Conservation (phyloP, 345 rosid species). For the Citrus mangshanensis region DNA sequence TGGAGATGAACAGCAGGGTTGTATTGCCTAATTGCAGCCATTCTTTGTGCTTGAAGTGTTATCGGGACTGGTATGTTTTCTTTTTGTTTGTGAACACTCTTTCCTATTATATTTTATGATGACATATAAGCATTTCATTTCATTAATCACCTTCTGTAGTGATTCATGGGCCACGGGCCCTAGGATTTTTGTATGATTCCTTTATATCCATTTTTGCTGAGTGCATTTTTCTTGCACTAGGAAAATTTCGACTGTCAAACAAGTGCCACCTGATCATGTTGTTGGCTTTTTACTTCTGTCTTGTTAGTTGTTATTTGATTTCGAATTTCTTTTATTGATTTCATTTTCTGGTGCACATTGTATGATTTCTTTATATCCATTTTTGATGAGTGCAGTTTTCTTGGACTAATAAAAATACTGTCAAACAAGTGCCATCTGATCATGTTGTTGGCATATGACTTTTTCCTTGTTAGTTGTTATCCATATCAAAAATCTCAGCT, state of each 20-base stretch:
- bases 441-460: neutral
- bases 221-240: neutral
- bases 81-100: neutral
- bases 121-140: neutral
- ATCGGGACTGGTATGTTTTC: conserved; percentile 54
- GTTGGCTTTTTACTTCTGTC: neutral
- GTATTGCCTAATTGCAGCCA: conserved; percentile 77
- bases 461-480: neutral
- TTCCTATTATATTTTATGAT: neutral
- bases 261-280: neutral
- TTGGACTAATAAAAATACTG: neutral
- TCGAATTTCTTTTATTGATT: neutral
- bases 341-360: neutral
- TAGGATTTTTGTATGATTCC: neutral
- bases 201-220: neutral
- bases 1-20: conserved; percentile 57
- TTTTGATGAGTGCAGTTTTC: neutral
- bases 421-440: neutral
- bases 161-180: neutral
- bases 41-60: conserved; percentile 70
- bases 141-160: neutral
- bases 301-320: neutral
- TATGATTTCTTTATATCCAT: neutral
- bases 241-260: neutral
- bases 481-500: neutral